Evolutionary conservation across 2,329 filamentous ascomycete species (phyloP).

Genomic region (Paecilomyces sp.): DNA sequence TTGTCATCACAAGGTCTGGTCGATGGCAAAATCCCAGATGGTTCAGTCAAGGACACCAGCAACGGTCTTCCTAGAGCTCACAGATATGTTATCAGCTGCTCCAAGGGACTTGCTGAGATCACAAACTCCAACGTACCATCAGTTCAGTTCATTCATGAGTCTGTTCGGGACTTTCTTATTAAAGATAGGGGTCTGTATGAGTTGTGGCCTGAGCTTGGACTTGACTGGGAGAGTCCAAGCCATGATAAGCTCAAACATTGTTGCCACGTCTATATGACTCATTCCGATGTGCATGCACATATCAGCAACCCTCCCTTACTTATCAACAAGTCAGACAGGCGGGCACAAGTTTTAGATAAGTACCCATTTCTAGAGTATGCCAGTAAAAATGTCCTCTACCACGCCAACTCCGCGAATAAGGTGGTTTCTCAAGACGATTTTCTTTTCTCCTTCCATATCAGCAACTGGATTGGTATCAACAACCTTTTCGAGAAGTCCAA

Average conservation of each 20-base stretch:
- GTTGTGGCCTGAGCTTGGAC: conserved; percentile 23
- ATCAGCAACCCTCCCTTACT: conserved; percentile 8
- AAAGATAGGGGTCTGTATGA: conserved; percentile 24
- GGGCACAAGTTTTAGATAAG: conserved; percentile 9
- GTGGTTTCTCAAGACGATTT: conserved; percentile 13
- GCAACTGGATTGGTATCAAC: conserved; percentile 21
- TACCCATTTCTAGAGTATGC: conserved; percentile 41
- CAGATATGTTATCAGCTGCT: too few species aligned
- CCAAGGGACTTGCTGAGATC: conserved; percentile 46
- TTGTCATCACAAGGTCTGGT: too few species aligned
- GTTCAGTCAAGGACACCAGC: too few species aligned
- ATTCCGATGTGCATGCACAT: conserved; percentile 12
- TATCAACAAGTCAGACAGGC: conserved; percentile 6
- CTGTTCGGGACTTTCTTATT: conserved; percentile 35
- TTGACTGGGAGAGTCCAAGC: conserved; percentile 14
- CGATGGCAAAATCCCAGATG: too few species aligned
- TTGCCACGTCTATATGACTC: conserved; percentile 38
- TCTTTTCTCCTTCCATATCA: conserved; percentile 17
- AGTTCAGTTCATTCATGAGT: conserved; percentile 43
- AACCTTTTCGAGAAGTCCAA: conserved; percentile 28
- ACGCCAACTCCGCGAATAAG: conserved; percentile 16
- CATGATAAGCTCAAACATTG: conserved; percentile 38
- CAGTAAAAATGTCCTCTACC: conserved; percentile 16
- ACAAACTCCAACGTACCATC: conserved; percentile 21
- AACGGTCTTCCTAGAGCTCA: too few species aligned